These are phyloP conservation scores for Leishmania tarentolae DNA, from an alignment of 208 protist genomes.

Conservation along the genomic window DNA sequence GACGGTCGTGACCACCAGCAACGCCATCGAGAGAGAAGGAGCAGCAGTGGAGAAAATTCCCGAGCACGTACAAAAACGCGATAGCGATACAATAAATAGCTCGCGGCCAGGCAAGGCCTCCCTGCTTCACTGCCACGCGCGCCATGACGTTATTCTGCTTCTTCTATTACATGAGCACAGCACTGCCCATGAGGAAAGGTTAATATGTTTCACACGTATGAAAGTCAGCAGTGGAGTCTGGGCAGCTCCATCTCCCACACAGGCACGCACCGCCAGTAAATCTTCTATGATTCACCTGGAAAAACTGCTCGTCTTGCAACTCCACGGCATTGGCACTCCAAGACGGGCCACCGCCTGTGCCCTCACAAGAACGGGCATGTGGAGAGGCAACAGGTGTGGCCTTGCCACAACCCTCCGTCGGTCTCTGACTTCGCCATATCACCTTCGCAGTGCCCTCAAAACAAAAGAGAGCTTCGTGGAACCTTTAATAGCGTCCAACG, in stretches of 20 bases:
- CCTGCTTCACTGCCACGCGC: neutral
- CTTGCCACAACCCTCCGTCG: neutral
- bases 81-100: neutral
- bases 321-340: neutral
- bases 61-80: neutral
- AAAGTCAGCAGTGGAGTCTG: neutral
- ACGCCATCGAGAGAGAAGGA: neutral
- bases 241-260: neutral
- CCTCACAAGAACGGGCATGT: neutral
- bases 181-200: too few species aligned
- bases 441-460: slow-evolving; percentile 26
- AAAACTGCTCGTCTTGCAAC: neutral
- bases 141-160: neutral
- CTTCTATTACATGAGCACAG: too few species aligned
- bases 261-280: neutral
- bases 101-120: neutral
- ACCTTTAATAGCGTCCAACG: slow-evolving; percentile 50
- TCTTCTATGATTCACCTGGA: neutral
- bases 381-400: neutral
- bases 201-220: neutral
- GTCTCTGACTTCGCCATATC: neutral
- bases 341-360: neutral
- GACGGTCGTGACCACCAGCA: neutral
- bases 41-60: neutral
- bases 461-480: slow-evolving; percentile 27